Evolutionary conservation across 129 eudicot species (phyloP).

Genomic region (Arctium lappa): DNA sequence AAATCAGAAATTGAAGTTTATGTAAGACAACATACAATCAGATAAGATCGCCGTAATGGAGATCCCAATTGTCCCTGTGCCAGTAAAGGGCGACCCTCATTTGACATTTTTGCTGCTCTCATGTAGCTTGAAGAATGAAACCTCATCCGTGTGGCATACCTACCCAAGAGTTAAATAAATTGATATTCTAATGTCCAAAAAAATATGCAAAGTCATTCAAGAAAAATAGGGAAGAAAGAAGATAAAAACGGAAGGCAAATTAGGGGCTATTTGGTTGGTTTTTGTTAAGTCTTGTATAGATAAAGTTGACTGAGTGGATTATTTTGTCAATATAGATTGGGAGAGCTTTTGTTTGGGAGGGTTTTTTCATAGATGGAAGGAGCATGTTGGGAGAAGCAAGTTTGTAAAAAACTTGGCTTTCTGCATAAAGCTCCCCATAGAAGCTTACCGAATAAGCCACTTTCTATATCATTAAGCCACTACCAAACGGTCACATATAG

Average conservation of each 20-base stretch:
- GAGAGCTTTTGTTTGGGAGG: neutral
- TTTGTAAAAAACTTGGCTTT: neutral
- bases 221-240: neutral
- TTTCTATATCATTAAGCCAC: neutral
- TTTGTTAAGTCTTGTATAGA: neutral
- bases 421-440: neutral
- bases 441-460: neutral
- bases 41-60: slow-evolving; percentile 31
- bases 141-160: slow-evolving; percentile 39
- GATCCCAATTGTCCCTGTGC: slow-evolving; percentile 21
- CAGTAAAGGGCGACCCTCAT: slow-evolving; percentile 20
- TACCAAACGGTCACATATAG: neutral
- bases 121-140: slow-evolving; percentile 46
- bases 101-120: slow-evolving; percentile 33
- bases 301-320: neutral
- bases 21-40: slow-evolving; percentile 48
- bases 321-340: neutral
- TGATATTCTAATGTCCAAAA: neutral
- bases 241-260: neutral
- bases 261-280: neutral
- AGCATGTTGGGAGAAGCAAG: neutral
- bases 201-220: neutral
- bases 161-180: slow-evolving; percentile 9
- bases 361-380: neutral
- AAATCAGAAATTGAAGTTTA: slow-evolving; percentile 11